These are phyloP conservation scores for Aspergillus clavatus DNA, from an alignment of 2,329 filamentous ascomycete genomes.

Conservation along the genomic window DNA sequence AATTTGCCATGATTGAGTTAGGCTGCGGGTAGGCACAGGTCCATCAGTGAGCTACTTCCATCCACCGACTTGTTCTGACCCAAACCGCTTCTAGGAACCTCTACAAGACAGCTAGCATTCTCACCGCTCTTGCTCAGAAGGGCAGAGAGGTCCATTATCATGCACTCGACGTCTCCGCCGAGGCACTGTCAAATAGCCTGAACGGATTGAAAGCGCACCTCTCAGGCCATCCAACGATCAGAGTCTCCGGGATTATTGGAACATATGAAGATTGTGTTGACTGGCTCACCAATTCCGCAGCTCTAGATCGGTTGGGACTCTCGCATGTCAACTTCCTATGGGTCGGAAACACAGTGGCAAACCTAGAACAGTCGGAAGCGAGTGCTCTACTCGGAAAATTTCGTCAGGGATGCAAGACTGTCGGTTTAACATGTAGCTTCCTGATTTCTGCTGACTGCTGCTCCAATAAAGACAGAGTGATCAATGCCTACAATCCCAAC, in stretches of 20 bases:
- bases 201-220: not conserved
- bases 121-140: too few relatives aligned
- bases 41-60: too few relatives aligned
- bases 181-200: not conserved
- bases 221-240: not conserved
- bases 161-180: conserved; percentile 1
- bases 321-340: conserved; percentile 2
- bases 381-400: not conserved
- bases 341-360: conserved; percentile 5
- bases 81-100: too few relatives aligned
- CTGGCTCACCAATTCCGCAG: not conserved
- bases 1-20: too few relatives aligned
- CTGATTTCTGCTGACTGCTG: too few relatives aligned
- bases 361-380: not conserved
- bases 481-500: too few relatives aligned
- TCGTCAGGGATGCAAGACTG: not conserved
- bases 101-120: too few relatives aligned
- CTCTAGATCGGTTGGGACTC: not conserved
- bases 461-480: too few relatives aligned
- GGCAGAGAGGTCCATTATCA: conserved; percentile 1
- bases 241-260: conserved; percentile 1
- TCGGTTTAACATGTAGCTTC: too few relatives aligned
- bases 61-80: too few relatives aligned
- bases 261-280: conserved; percentile 6
- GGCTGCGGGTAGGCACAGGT: too few relatives aligned